phyloP scores from a whole-genome alignment of 805 yeast species.

The Saccharomycopsis sp. region DNA sequence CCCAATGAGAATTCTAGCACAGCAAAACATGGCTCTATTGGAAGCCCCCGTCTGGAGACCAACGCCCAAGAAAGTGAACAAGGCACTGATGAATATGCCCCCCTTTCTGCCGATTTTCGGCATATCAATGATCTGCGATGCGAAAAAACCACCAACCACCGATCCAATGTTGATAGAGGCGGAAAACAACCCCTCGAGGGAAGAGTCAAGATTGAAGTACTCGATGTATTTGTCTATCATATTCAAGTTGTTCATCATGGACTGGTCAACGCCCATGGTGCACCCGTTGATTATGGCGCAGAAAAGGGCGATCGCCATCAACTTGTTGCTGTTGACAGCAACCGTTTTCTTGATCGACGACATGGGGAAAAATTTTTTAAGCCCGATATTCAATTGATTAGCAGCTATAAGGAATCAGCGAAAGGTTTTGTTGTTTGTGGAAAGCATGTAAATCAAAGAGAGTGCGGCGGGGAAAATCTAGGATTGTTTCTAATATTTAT shows the following conservation, averaged over 20 bases:
- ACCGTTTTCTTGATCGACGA: not conserved
- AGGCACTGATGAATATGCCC: constrained; percentile 26
- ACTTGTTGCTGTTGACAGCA: not conserved
- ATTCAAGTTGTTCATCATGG: not conserved
- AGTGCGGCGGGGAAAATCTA: not conserved
- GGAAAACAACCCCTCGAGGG: not conserved
- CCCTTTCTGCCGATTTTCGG: constrained; percentile 27
- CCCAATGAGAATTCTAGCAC: constrained; percentile 33
- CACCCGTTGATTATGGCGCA: not conserved
- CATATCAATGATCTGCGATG: constrained; percentile 2
- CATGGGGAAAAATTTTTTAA: not conserved
- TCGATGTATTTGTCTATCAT: not conserved
- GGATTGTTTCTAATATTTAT: not conserved
- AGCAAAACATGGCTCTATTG: constrained; percentile 32
- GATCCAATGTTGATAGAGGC: not conserved
- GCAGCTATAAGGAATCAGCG: not conserved
- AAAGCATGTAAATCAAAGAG: not conserved
- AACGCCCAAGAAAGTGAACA: constrained; percentile 30
- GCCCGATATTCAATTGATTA: not conserved
- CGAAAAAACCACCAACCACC: not conserved
- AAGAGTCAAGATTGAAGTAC: constrained; percentile 1
- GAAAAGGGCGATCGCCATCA: not conserved
- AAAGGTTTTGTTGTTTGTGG: not conserved
- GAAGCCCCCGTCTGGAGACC: constrained; percentile 33
- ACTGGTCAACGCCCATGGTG: constrained; percentile 1